Conservation (phyloP, 23 red algal genomes). For the Pyropia haitanensis region DNA sequence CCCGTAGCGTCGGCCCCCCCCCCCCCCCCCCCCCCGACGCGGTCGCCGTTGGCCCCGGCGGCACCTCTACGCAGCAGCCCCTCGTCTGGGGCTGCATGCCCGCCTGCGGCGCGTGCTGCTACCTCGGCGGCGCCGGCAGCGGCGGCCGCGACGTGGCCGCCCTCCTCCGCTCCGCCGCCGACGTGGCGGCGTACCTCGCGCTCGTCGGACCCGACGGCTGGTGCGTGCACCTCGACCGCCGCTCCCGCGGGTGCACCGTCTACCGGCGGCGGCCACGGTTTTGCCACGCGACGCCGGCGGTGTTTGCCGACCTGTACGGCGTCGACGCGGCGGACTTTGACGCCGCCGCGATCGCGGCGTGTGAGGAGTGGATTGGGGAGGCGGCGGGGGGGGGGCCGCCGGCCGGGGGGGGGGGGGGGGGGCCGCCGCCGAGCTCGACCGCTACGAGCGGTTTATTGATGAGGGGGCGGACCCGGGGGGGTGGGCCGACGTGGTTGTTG, state of each 20-base stretch:
- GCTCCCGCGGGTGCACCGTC: conserved; percentile 22
- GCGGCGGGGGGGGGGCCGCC: not conserved
- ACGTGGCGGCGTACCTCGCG: conserved; percentile 31
- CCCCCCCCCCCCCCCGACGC: no score
- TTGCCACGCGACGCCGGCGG: conserved; percentile 33
- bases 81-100: conserved; percentile 38
- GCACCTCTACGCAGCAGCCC: not conserved
- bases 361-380: conserved; percentile 31
- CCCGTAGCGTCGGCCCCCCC: no score
- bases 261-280: conserved; percentile 38
- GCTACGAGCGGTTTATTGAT: no score
- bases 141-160: conserved; percentile 1
- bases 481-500: no score
- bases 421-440: not conserved
- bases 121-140: conserved; percentile 14
- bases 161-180: conserved; percentile 12
- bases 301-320: conserved; percentile 39
- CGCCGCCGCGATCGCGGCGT: conserved; percentile 30
- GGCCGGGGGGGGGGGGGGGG: not conserved
- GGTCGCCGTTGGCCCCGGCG: no score
- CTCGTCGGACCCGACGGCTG: conserved; percentile 40
- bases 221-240: conserved; percentile 40
- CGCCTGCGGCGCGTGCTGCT: conserved; percentile 59
- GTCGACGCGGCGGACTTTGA: conserved; percentile 66
- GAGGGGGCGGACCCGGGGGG: no score